Base-by-base conservation (phyloP, 305 asterid genomes). In the Fraxinus floribunda region DNA sequence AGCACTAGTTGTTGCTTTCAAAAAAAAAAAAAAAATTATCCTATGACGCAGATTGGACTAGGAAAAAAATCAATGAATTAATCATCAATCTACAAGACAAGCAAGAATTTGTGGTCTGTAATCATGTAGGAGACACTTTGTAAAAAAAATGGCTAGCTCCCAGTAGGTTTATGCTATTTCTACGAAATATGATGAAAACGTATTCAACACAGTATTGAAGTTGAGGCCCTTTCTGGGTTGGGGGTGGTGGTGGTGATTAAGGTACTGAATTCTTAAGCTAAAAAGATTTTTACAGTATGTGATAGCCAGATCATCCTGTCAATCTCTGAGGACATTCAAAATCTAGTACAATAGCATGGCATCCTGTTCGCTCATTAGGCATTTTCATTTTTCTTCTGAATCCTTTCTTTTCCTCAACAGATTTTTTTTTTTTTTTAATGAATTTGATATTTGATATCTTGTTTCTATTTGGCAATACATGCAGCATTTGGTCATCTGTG, bases 391-490 rank as follows among this genome's bases (percentile, higher is more conserved):
- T 75, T 73, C 60, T 52, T 75, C 32, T 60, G 20, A 18, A 20
- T 49, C 22, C 60, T 76, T 64, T 80, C 78, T 7, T 15, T 77
- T 46, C 57, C 55, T 60, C 77, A 79, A 29, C 38, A 72, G n/a
- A 68, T 75, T 9, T 66, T 24, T 41, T 30, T 41, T n/a, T 74
- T 22, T 34, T 30, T 68, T 74, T 36, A 13, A 72, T 76, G 68
- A 9, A 71, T 16, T 71, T 15, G 29, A 32, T 82, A 80, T 60
- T 77, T 84, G 0, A 77, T 68, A 49, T 73, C 29, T 79, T 77
- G 32, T 83, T 35, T 71, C 78, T 78, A 79, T 75, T 49, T 83
- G 64, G 64, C 62, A 22, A 44, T 41, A 62, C 52, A 46, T 39
- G 35, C 75, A 74, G 76, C 55, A n/a, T 52, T 80, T 35, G 2